These are phyloP conservation scores for Tarenaya hassleriana DNA, from an alignment of 345 rosid species.

Conservation along the genomic window DNA sequence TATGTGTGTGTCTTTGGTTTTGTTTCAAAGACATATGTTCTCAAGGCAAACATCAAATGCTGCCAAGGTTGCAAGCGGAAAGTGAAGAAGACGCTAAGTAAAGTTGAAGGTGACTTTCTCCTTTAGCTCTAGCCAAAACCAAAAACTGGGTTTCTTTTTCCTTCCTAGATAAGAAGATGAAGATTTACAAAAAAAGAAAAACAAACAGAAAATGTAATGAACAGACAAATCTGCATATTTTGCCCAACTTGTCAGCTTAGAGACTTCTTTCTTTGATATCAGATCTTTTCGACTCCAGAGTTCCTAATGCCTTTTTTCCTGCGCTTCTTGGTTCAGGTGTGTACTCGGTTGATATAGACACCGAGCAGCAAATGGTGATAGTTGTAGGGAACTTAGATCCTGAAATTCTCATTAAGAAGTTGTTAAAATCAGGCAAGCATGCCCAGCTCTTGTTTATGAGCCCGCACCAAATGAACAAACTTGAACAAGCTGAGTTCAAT, in stretches of 20 bases:
- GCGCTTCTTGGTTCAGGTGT: conserved; percentile 43
- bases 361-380: conserved; percentile 41
- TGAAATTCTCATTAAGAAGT: conserved; percentile 38
- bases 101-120: conserved; percentile 48
- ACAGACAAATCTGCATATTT: neutral
- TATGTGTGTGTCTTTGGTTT: neutral
- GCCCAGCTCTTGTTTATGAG: conserved; percentile 45
- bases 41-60: conserved; percentile 66
- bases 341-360: conserved; percentile 47
- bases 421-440: conserved; percentile 49
- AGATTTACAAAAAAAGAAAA: too few species aligned
- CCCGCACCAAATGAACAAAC: conserved; percentile 17
- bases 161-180: neutral
- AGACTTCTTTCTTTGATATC: neutral
- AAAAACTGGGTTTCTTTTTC: neutral
- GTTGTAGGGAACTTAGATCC: conserved; percentile 56
- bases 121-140: neutral
- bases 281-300: conserved; percentile 1
- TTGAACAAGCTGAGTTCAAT: conserved; percentile 12
- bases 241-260: neutral
- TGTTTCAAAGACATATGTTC: conserved; percentile 44
- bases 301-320: neutral
- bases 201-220: too few species aligned
- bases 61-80: conserved; percentile 66
- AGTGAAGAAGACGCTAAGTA: conserved; percentile 61